These are phyloP conservation scores for Bryoerythrophyllum caledonicum DNA, from an alignment of 225 moss, liverwort and hornwort genomes.

Conservation along the genomic window DNA sequence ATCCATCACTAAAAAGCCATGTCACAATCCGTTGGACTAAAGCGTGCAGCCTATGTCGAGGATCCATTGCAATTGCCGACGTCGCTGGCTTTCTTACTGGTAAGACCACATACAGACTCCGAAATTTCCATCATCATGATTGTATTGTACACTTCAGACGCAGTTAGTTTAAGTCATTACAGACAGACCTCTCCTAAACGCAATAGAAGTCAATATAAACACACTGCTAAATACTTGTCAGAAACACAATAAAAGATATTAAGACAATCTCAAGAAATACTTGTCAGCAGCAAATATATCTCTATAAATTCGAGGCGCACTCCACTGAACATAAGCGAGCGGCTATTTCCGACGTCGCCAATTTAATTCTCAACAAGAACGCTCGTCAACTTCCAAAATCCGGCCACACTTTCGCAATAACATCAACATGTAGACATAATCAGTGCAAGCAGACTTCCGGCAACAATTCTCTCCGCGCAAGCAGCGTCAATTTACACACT, in stretches of 20 bases:
- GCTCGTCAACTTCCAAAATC: no score
- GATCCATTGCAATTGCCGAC: background rate
- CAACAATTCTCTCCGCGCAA: no score
- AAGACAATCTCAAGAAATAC: background rate
- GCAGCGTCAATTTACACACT: no score
- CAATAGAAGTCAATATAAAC: background rate
- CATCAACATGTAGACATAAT: no score
- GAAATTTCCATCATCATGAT: conserved; percentile 4
- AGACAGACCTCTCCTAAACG: background rate
- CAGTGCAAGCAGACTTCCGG: no score
- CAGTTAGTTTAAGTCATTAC: background rate
- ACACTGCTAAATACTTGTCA: background rate
- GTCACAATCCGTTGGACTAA: background rate
- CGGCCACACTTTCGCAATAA: no score
- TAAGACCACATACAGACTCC: conserved; percentile 1
- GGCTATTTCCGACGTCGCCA: no score
- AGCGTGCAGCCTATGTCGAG: background rate
- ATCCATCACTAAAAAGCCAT: background rate
- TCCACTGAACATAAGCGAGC: no score
- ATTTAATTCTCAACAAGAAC: no score
- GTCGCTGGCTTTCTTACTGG: background rate
- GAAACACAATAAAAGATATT: background rate
- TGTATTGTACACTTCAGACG: background rate
- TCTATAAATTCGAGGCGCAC: no score
- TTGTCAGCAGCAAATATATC: no score